phyloP scores from a whole-genome alignment of 2,329 filamentous ascomycete genomes.

The Didymella pomorum region DNA sequence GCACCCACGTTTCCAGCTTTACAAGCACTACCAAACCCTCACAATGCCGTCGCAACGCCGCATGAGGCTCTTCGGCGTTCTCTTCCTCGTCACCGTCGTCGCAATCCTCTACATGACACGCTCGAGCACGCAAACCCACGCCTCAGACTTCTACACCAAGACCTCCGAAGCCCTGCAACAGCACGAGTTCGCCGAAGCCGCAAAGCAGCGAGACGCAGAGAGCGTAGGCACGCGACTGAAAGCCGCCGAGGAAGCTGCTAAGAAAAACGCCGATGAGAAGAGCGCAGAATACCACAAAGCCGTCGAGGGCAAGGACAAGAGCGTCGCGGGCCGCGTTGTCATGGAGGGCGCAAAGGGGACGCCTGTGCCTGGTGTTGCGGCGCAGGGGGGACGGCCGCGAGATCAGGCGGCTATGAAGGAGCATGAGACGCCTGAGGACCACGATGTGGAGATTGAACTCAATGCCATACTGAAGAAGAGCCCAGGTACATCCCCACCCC shows the following conservation, averaged over 20 bases:
- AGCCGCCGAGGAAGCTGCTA: slow-evolving; percentile 73
- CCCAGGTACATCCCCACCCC: slow-evolving; percentile 77
- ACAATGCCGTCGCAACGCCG: slow-evolving; percentile 63
- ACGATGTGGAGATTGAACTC: slow-evolving; percentile 74
- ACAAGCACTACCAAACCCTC: slow-evolving; percentile 5
- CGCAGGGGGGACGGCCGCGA: slow-evolving; percentile 53
- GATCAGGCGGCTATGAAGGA: slow-evolving; percentile 53
- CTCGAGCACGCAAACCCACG: slow-evolving; percentile 61
- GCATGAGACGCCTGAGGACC: slow-evolving; percentile 65
- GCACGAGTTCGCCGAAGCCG: slow-evolving; percentile 49
- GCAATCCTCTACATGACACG: slow-evolving; percentile 76
- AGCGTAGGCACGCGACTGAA: slow-evolving; percentile 67
- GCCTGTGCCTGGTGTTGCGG: slow-evolving; percentile 51
- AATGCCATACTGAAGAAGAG: slow-evolving; percentile 82
- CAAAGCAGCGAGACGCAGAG: slow-evolving; percentile 61
- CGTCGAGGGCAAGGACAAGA: slow-evolving; percentile 55
- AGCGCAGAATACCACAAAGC: slow-evolving; percentile 56
- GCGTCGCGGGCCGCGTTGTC: slow-evolving; percentile 64
- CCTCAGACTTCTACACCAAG: slow-evolving; percentile 65
- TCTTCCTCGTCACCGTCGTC: slow-evolving; percentile 70
- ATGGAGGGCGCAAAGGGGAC: slow-evolving; percentile 52
- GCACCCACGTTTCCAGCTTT: background rate
- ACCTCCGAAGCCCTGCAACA: slow-evolving; percentile 62
- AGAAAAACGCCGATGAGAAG: slow-evolving; percentile 73
- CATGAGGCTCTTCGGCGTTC: slow-evolving; percentile 70